Percentiles rank a stretch among this genome's conserved stretches.
Evolutionary conservation across 345 rosid species (phyloP).

Genomic region (Ceriops tagal): DNA sequence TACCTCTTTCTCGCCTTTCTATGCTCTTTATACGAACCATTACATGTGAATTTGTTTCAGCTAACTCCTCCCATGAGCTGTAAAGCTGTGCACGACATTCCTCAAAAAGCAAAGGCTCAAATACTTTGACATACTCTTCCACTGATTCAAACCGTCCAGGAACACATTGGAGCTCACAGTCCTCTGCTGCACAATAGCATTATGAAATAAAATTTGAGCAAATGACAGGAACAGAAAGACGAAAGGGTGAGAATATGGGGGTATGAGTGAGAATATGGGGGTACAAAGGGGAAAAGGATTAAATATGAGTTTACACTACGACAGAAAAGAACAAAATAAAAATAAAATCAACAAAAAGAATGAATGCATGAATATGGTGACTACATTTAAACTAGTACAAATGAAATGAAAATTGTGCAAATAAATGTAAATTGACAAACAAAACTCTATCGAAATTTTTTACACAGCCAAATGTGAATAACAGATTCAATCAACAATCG

Average conservation of each 20-base stretch:
- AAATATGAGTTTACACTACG: neutral
- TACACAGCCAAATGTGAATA: neutral
- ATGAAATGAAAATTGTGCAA: too few species aligned
- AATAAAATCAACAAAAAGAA: neutral
- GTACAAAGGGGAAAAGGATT: neutral
- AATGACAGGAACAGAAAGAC: slow-evolving; percentile 3
- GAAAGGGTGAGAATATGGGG: neutral
- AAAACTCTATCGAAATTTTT: slow-evolving; percentile 2
- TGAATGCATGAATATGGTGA: neutral
- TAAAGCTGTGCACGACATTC: slow-evolving; percentile 98
- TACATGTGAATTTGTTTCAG: slow-evolving; percentile 68
- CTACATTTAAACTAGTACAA: neutral
- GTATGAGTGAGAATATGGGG: neutral
- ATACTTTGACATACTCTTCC: slow-evolving; percentile 87
- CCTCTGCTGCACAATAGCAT: slow-evolving; percentile 51
- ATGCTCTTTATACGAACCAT: slow-evolving; percentile 74
- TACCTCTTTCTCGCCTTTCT: slow-evolving; percentile 98
- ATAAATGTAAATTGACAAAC: neutral
- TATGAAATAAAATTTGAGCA: slow-evolving; percentile 1
- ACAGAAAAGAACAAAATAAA: neutral
- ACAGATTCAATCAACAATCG: neutral
- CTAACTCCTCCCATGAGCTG: slow-evolving; percentile 88
- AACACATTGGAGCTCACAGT: slow-evolving; percentile 81
- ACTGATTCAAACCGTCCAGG: slow-evolving; percentile 89
- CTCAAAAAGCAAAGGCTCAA: slow-evolving; percentile 98